phyloP scores from a whole-genome alignment of 192 early-diverging fungal genomes.

The Backusella tarrabulga region DNA sequence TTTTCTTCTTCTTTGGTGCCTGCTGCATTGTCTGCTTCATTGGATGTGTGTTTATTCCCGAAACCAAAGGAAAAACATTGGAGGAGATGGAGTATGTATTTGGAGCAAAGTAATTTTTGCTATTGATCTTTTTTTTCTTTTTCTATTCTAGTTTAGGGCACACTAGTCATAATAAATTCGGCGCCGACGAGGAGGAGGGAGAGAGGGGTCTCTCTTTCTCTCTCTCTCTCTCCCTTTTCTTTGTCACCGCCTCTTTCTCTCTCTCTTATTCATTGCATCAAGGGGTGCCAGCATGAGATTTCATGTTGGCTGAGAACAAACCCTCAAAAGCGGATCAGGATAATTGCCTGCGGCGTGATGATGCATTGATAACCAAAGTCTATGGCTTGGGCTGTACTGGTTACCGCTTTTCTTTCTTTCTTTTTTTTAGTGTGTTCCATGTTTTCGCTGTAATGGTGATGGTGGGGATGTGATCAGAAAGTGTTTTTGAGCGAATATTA shows the following conservation, averaged over 20 bases:
- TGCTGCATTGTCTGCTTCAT: conserved; percentile 33
- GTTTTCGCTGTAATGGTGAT: background rate
- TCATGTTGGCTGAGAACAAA: background rate
- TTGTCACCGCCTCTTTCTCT: background rate
- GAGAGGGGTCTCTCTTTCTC: background rate
- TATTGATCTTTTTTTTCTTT: background rate
- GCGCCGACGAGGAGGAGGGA: background rate
- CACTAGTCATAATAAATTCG: too few species aligned
- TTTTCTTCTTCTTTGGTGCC: conserved; percentile 35
- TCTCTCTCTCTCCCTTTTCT: background rate
- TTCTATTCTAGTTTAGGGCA: background rate
- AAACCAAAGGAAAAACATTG: conserved; percentile 80
- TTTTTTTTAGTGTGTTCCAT: too few species aligned
- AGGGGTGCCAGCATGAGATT: background rate
- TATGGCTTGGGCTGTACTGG: background rate
- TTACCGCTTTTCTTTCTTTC: background rate
- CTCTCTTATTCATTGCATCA: conserved; percentile 2
- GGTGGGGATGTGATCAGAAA: background rate
- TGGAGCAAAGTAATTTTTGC: conserved; percentile 3
- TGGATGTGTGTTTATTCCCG: conserved; percentile 70
- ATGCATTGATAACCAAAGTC: background rate
- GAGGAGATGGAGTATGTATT: conserved; percentile 91
- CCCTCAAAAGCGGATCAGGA: conserved; percentile 6
- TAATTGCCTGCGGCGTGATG: conserved; percentile 9
- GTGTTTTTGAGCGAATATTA: background rate